Evolutionary conservation across 495 filamentous ascomycete species (phyloP).

Genomic region (Trichoderma erinaceum): DNA sequence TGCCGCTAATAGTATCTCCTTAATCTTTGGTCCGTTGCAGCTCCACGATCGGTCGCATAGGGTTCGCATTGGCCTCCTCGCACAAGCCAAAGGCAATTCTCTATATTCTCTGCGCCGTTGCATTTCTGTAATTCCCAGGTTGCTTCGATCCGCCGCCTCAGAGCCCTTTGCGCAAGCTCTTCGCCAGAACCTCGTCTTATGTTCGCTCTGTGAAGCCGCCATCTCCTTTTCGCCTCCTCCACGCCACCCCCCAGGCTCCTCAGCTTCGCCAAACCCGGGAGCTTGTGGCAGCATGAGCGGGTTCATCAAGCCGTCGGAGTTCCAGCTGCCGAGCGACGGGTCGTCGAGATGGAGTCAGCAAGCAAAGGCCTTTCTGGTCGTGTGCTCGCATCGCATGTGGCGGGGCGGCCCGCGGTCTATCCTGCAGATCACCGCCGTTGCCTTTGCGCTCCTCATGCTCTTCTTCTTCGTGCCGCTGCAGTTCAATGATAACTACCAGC

Average conservation of each 20-base stretch:
- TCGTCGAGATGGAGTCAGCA: background rate
- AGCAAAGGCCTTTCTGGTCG: conserved; percentile 4
- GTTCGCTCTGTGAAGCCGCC: background rate
- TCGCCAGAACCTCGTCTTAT: background rate
- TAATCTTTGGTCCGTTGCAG: no score
- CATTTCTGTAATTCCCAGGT: background rate
- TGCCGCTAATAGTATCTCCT: no score
- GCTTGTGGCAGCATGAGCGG: background rate
- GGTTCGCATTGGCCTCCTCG: no score
- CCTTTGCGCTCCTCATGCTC: conserved; percentile 6
- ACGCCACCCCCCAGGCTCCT: background rate
- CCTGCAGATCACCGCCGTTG: background rate
- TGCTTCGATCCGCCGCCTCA: background rate
- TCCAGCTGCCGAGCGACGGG: background rate
- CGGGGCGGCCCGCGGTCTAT: conserved; percentile 8
- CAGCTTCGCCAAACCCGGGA: background rate
- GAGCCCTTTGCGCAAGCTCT: background rate
- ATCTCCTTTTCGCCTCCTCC: background rate
- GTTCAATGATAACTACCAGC: background rate
- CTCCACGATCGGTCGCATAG: no score
- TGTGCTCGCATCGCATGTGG: conserved; percentile 1
- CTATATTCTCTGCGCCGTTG: background rate
- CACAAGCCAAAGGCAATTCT: no score
- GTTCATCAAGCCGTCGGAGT: background rate
- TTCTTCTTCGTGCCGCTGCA: conserved; percentile 9